Conservation (phyloP, 176 grass and related monocot genomes). For the Carex myosuroides region DNA sequence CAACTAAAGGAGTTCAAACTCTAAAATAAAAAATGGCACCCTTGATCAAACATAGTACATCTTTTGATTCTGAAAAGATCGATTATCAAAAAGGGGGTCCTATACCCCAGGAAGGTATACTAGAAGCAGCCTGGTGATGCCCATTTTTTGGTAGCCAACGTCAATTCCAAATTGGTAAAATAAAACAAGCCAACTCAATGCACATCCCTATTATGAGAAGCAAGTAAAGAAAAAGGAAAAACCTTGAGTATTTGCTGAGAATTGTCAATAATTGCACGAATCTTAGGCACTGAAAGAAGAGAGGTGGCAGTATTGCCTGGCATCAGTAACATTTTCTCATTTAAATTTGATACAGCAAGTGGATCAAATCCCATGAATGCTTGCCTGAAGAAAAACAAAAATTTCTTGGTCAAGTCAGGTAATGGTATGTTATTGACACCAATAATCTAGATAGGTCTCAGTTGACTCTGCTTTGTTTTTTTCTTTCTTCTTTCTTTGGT, state of each 20-base stretch:
- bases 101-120: neutral
- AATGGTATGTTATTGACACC: neutral
- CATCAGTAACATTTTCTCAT: slow-evolving; percentile 63
- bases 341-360: slow-evolving; percentile 54
- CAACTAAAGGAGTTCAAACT: neutral
- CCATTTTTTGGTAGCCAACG: neutral
- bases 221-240: slow-evolving; percentile 3
- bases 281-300: slow-evolving; percentile 81
- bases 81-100: neutral
- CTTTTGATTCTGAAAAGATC: neutral
- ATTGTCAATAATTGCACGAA: slow-evolving; percentile 71
- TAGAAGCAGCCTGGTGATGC: neutral
- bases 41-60: neutral
- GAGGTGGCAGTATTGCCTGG: slow-evolving; percentile 43
- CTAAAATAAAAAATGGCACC: neutral
- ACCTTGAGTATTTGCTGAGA: slow-evolving; percentile 72
- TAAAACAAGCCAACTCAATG: neutral
- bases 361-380: slow-evolving; percentile 72
- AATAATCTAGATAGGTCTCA: neutral
- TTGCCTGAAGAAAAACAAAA: slow-evolving; percentile 45
- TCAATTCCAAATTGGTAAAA: neutral
- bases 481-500: neutral
- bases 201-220: neutral
- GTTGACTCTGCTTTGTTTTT: neutral
- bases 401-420: neutral